Base-by-base conservation (phyloP, 2,329 filamentous ascomycete species). In the Sclerotinia nivalis region DNA sequence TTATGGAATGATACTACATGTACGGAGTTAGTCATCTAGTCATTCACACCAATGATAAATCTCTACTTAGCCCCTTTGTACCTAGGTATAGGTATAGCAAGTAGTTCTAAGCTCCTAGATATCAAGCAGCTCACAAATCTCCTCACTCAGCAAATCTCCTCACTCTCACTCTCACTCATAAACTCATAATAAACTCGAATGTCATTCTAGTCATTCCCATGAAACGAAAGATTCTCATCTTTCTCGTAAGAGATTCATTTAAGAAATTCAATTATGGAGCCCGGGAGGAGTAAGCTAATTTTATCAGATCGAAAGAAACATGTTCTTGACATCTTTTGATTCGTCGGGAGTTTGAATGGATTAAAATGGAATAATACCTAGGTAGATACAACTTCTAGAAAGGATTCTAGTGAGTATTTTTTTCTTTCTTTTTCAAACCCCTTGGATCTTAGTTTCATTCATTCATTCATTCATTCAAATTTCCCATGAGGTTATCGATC, bases 181-280 rank as follows among this genome's bases (percentile, higher is more conserved):
- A 13, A 18, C 40, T 18, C 15, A 43, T 18, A 43, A 43, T 18
- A 43, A 15, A 15, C 40, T 43, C 28, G 54, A 34, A 34, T 34
- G 54, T 25, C n/a, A 9, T 15, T 43, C 15, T 4, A n/a, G 12
- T 20, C 20, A 34, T 15, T 4, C 15, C 28, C 52, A 22, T 18
- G 20, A 15, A 12, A 60, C 58, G 34, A 60, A 60, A 43, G 58
- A 60, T 60, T 60, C 58, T 60, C 58, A 31, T 43, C 40, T 43
- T 43, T 43, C 40, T 43, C 40, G 40, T 43, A 43, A 43, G 40
- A 43, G 40, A 43, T 43, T 43, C 40, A 43, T 43, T 18, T 60
- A 60, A 43, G 34, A 60, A 22, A 28, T 60, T 40, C 31, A 1
- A 43, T 56, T 22, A 34, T 56, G 54, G 28, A 56, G 7, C 25